Percentiles rank a stretch among this genome's conserved stretches.
Conservation (phyloP, 2,329 filamentous ascomycete species). For the Claviceps quebecensis region DNA sequence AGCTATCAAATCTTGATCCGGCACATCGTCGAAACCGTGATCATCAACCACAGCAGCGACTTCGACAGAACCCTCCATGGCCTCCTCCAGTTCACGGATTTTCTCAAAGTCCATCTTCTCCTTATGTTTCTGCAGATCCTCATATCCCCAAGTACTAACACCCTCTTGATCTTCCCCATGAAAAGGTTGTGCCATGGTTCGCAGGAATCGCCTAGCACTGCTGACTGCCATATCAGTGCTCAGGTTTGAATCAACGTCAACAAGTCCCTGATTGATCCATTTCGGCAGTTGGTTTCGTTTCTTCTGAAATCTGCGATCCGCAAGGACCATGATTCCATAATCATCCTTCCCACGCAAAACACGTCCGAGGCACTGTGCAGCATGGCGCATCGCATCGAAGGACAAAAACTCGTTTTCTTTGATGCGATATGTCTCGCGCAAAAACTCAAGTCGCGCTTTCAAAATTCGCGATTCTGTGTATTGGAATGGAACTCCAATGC, state of each 20-base stretch:
- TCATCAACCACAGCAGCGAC: slow-evolving; percentile 17
- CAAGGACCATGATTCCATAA: slow-evolving; percentile 98
- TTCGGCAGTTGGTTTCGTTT: slow-evolving; percentile 84
- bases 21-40: slow-evolving; percentile 37
- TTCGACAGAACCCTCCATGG: slow-evolving; percentile 14
- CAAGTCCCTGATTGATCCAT: slow-evolving; percentile 84
- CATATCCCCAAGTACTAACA: slow-evolving; percentile 79
- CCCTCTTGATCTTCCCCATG: slow-evolving; percentile 72
- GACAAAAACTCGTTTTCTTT: slow-evolving; percentile 95
- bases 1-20: slow-evolving; percentile 44
- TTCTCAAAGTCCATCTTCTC: slow-evolving; percentile 56
- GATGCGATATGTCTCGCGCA: slow-evolving; percentile 95
- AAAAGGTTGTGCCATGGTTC: slow-evolving; percentile 87
- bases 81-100: slow-evolving; percentile 46
- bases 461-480: slow-evolving; percentile 96
- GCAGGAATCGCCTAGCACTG: slow-evolving; percentile 75
- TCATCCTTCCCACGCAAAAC: slow-evolving; percentile 94
- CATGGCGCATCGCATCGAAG: slow-evolving; percentile 98
- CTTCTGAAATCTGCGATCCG: slow-evolving; percentile 84
- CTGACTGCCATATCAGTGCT: slow-evolving; percentile 93
- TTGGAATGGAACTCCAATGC: slow-evolving; percentile 95
- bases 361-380: slow-evolving; percentile 87
- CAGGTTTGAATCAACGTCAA: slow-evolving; percentile 75
- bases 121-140: slow-evolving; percentile 66
- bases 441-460: slow-evolving; percentile 86